Percentiles rank a stretch among this genome's conserved stretches.
These are phyloP conservation scores for Phlegmacium glaucopus DNA, from an alignment of 768 basidiomycete genomes.

Conservation along the genomic window DNA sequence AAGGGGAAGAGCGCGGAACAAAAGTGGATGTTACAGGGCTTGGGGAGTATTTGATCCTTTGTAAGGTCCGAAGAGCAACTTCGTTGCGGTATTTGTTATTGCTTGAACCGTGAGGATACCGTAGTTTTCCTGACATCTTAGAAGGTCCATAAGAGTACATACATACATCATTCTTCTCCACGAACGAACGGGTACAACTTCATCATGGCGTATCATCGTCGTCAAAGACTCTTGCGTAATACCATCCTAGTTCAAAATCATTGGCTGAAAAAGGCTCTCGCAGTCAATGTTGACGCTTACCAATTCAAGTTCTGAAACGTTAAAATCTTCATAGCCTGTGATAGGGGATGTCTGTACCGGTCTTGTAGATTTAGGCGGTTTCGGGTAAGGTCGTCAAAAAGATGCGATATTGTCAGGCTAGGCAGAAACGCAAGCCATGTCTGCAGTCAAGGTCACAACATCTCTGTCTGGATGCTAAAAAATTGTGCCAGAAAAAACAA, in stretches of 20 bases:
- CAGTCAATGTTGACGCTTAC: slow-evolving; percentile 11
- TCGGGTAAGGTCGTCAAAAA: too few relatives aligned
- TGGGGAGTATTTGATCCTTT: slow-evolving; percentile 2
- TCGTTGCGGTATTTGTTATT: background rate
- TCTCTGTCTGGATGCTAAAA: too few relatives aligned
- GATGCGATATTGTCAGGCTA: too few relatives aligned
- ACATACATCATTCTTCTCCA: slow-evolving; percentile 54
- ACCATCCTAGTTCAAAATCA: slow-evolving; percentile 40
- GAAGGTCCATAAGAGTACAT: slow-evolving; percentile 38
- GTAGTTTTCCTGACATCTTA: slow-evolving; percentile 46
- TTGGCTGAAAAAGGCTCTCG: background rate
- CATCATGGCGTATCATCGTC: slow-evolving; percentile 73
- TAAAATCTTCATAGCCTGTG: slow-evolving; percentile 4
- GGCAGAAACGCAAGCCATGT: too few relatives aligned
- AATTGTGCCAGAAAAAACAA: too few relatives aligned
- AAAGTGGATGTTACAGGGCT: background rate
- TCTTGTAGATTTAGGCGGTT: too few relatives aligned
- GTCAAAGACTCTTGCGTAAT: slow-evolving; percentile 73
- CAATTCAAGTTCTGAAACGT: slow-evolving; percentile 9
- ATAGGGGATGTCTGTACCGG: too few relatives aligned
- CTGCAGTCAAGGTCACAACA: too few relatives aligned
- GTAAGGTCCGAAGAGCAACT: slow-evolving; percentile 1
- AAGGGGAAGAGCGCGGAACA: background rate
- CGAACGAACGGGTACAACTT: slow-evolving; percentile 54
- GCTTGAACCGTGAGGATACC: slow-evolving; percentile 48